Evolutionary conservation across 2,329 filamentous ascomycete species (phyloP).

Genomic region (Thermothelomyces thermophilus): DNA sequence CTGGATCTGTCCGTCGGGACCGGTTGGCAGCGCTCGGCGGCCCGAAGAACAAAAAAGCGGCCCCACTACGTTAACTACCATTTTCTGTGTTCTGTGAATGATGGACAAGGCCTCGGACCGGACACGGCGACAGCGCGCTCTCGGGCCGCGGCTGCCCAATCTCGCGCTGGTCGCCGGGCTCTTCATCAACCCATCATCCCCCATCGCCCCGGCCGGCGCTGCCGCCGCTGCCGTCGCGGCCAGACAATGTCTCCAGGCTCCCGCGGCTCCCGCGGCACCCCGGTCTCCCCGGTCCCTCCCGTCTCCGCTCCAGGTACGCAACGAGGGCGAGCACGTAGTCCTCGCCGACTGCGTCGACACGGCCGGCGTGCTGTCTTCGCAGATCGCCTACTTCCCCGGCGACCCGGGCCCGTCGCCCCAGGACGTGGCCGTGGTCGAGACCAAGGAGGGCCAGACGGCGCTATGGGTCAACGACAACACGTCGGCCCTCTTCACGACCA

Average conservation of each 20-base stretch:
- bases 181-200: background rate
- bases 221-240: too few relatives aligned
- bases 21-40: too few relatives aligned
- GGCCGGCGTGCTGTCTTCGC: slow-evolving; percentile 25
- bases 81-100: too few relatives aligned
- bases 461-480: slow-evolving; percentile 29
- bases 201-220: background rate
- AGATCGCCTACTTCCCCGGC: slow-evolving; percentile 29
- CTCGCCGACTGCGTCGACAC: slow-evolving; percentile 28
- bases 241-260: too few relatives aligned
- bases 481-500: slow-evolving; percentile 26
- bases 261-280: too few relatives aligned
- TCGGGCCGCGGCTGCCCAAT: background rate
- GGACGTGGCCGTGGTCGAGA: slow-evolving; percentile 27
- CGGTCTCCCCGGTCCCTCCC: too few relatives aligned
- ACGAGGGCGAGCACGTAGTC: slow-evolving; percentile 27
- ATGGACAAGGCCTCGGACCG: background rate
- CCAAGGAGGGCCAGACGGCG: slow-evolving; percentile 22
- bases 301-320: background rate
- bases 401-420: slow-evolving; percentile 19
- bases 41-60: too few relatives aligned
- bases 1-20: too few relatives aligned
- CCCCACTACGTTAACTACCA: too few relatives aligned
- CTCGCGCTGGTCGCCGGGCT: slow-evolving; percentile 7
- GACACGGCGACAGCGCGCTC: background rate